Evolutionary conservation across 306 rosid genomes (phyloP).

Genomic region (Quercus suber): DNA sequence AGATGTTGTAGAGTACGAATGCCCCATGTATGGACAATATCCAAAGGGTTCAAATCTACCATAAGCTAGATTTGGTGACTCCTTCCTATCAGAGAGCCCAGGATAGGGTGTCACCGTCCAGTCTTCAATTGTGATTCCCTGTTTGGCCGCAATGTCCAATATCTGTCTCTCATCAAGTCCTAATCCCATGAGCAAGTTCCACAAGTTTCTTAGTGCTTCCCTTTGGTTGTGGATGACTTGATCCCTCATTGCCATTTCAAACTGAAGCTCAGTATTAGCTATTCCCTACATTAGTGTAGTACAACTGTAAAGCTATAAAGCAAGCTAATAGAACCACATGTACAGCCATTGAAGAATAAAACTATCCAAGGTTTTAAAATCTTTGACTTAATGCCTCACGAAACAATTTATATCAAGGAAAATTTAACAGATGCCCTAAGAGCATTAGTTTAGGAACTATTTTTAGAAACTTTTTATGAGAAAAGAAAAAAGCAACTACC

Average conservation of each 20-base stretch:
- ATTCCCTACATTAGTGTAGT: conserved; percentile 36
- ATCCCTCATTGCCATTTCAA: conserved; percentile 69
- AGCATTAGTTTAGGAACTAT: no score
- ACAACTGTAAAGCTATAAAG: neutral
- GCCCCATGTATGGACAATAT: conserved; percentile 19
- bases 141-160: conserved; percentile 46
- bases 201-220: conserved; percentile 44
- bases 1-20: conserved; percentile 29
- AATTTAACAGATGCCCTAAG: no score
- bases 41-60: conserved; percentile 24
- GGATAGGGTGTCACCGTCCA: conserved; percentile 33
- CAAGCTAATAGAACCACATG: neutral
- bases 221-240: conserved; percentile 59
- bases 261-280: conserved; percentile 62
- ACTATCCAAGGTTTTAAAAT: neutral
- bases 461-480: no score
- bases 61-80: conserved; percentile 23
- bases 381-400: neutral
- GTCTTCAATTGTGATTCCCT: conserved; percentile 57
- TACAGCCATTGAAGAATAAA: neutral
- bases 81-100: conserved; percentile 33
- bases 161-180: conserved; percentile 54
- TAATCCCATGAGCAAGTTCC: conserved; percentile 58
- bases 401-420: neutral
- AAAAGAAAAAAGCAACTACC: no score